Evolutionary conservation across 305 asterid genomes (phyloP), one percentile per base, ranked within the genome.

Genomic region (Coffea humblotiana): DNA sequence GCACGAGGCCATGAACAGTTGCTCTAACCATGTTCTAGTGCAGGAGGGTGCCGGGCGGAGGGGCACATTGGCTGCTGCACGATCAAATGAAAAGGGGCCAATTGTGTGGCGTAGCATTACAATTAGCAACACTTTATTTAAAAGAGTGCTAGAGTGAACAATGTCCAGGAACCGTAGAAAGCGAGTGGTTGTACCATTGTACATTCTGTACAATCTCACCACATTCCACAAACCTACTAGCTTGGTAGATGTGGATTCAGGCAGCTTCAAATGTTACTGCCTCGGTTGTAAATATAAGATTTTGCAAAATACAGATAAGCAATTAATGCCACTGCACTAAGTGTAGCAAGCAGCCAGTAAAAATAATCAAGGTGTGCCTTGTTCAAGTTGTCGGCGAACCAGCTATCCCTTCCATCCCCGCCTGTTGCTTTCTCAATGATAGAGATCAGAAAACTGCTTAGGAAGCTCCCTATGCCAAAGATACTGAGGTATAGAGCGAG

Each of bases 311-410:
- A 40, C 43, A 76, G 9, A 64, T 61, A 76, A 76, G 47, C 52
- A 40, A 16, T 32, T n/a, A 76, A 76, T 60, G 79, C 37, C 8
- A 76, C 9, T 0, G 35, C 25, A 64, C 72, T 76, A n/a, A 76
- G 35, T n/a, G 19, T 54, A 5, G 60, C 23, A 16, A 81, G 80
- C 27, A 81, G 43, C 84, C 80, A 81, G 51, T 81, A 81, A 49
- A 75, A 81, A 40, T 76, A 75, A 71, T 81, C 84, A 6, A 81
- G 72, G 69, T 76, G 80, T 54, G 77, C 72, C 27, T 47, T 47
- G 23, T 69, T 69, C 72, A 72, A 63, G 63, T 81, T 70, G 49
- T 75, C 72, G 0, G 80, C 56, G 19, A 81, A 81, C 84, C 84
- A 81, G 56, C 63, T 43, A 1, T 43, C 54, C 43, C 6, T n/a